Conservation (phyloP, 1,139 yeast genomes). For the Candida sanyaensis region DNA sequence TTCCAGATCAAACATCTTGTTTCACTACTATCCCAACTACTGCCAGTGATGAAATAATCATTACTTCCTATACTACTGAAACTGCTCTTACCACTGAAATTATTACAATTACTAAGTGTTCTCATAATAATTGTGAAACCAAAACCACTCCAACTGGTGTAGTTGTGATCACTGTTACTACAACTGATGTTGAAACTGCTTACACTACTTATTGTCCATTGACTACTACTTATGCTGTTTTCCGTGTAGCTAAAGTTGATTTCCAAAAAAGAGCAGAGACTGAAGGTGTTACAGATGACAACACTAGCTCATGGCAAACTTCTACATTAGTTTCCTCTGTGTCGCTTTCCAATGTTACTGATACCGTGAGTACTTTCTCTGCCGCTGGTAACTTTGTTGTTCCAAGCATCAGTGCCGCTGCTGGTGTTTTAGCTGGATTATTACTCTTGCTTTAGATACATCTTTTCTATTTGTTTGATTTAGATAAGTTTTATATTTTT, state of each 20-base stretch:
- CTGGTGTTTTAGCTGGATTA: not conserved
- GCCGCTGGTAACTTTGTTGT: conserved; percentile 1
- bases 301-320: not conserved
- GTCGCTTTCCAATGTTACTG: not conserved
- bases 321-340: conserved; percentile 1
- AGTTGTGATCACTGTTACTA: conserved; percentile 13
- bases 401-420: not conserved
- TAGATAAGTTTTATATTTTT: not conserved
- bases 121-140: conserved; percentile 14
- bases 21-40: not conserved
- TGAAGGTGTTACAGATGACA: not conserved
- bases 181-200: conserved; percentile 17
- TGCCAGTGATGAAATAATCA: too few species aligned
- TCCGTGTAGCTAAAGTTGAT: not conserved
- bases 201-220: conserved; percentile 27
- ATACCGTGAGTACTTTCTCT: not conserved
- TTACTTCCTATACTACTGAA: not conserved
- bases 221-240: not conserved
- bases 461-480: not conserved
- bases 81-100: conserved; percentile 15
- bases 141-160: conserved; percentile 30
- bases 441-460: conserved; percentile 1
- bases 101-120: conserved; percentile 25
- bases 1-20: not conserved
- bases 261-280: not conserved